phyloP scores from a whole-genome alignment of 805 yeast genomes.

The Wickerhamiella musiphila region DNA sequence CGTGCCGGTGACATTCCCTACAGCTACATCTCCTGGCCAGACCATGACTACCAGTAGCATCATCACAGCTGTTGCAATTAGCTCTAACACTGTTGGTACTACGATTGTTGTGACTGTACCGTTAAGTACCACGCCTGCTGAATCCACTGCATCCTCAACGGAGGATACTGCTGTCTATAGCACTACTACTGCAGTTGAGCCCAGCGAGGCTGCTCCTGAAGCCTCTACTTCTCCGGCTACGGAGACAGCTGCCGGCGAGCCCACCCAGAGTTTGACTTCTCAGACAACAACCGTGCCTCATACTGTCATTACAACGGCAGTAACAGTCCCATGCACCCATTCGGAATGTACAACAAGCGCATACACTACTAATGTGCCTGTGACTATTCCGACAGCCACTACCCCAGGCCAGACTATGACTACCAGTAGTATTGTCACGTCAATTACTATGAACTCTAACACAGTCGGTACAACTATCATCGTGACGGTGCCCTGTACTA shows the following conservation, averaged over 20 bases:
- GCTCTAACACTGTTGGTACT: slow-evolving; percentile 3
- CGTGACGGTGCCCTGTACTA: neutral
- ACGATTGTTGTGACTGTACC: slow-evolving; percentile 5
- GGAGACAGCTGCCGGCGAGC: neutral
- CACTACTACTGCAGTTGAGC: too few relatives aligned
- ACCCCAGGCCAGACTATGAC: neutral
- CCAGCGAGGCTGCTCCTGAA: too few relatives aligned
- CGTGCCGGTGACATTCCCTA: slow-evolving; percentile 3
- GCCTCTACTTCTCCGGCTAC: too few relatives aligned
- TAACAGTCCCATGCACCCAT: too few relatives aligned
- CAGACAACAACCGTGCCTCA: neutral
- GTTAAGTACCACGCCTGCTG: neutral
- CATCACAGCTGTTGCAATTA: slow-evolving; percentile 1
- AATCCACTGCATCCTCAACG: too few relatives aligned
- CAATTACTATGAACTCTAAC: neutral
- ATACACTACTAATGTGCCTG: neutral
- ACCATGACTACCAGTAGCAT: slow-evolving; percentile 3
- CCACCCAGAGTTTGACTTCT: neutral
- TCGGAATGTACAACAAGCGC: too few relatives aligned
- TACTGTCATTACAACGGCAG: too few relatives aligned
- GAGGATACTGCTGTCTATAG: too few relatives aligned
- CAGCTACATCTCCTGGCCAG: slow-evolving; percentile 3
- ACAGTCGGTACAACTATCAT: too few relatives aligned
- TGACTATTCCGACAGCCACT: neutral
- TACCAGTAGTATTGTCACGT: neutral